Evolutionary conservation across 2,329 filamentous ascomycete genomes (phyloP).

Genomic region (Ceratocystis papillata): DNA sequence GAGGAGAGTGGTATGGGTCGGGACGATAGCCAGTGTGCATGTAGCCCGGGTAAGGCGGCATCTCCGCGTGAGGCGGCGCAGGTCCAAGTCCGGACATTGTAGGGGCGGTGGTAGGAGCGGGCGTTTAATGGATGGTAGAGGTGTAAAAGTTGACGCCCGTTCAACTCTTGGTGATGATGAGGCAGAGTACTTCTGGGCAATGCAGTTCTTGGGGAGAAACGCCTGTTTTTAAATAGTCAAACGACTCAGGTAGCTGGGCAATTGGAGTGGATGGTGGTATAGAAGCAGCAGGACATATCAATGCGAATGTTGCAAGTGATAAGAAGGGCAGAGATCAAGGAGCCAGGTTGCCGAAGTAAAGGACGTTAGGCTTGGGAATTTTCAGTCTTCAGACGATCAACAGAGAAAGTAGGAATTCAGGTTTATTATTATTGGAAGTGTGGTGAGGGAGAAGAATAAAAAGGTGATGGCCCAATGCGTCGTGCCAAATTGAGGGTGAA

Average conservation of each 20-base stretch:
- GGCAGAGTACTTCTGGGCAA: background rate
- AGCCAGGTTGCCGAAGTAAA: background rate
- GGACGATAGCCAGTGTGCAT: background rate
- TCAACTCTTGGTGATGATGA: background rate
- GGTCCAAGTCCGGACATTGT: constrained; percentile 20
- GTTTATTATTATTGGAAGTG: too few relatives aligned
- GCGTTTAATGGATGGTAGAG: background rate
- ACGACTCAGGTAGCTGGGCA: constrained; percentile 1
- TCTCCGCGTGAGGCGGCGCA: constrained; percentile 16
- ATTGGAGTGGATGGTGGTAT: background rate
- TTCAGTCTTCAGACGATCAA: background rate
- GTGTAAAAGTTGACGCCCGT: constrained; percentile 14
- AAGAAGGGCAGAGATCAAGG: background rate
- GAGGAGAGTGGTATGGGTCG: constrained; percentile 20
- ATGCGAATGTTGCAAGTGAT: background rate
- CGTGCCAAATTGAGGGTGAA: background rate
- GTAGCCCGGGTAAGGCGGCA: background rate
- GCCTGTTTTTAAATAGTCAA: background rate
- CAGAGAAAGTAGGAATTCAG: background rate
- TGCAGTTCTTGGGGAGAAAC: background rate
- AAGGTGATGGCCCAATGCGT: too few relatives aligned
- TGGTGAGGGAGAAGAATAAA: too few relatives aligned
- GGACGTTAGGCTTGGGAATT: too few relatives aligned
- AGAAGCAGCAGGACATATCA: constrained; percentile 11
- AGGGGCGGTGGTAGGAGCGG: background rate